Percentiles rank a stretch among this genome's conserved stretches.
Evolutionary conservation across 805 yeast species (phyloP).

Genomic region (Wickerhamiella lipophila): DNA sequence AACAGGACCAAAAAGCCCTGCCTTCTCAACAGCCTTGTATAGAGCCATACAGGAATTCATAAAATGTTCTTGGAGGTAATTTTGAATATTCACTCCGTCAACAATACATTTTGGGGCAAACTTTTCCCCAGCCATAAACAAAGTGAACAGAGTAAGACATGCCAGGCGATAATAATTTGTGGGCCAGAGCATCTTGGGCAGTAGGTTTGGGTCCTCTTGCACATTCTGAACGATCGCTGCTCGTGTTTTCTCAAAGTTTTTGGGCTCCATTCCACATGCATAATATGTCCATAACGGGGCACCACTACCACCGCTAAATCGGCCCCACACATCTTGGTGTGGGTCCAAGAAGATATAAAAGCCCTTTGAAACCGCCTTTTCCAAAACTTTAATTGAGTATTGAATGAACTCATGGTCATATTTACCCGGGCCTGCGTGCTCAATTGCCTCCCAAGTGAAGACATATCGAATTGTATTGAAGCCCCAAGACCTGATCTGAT

Average conservation of each 20-base stretch:
- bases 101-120: constrained; percentile 67
- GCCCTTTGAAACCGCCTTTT: constrained; percentile 46
- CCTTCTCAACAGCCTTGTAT: constrained; percentile 34
- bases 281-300: constrained; percentile 89
- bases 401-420: constrained; percentile 70
- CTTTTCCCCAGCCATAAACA: constrained; percentile 65
- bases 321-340: constrained; percentile 91
- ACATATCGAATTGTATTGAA: constrained; percentile 65
- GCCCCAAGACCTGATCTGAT: constrained; percentile 65
- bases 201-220: constrained; percentile 34
- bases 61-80: constrained; percentile 55
- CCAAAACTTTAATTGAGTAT: constrained; percentile 51
- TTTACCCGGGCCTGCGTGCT: constrained; percentile 72
- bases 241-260: constrained; percentile 48
- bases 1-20: constrained; percentile 39
- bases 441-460: constrained; percentile 86
- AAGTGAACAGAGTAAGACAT: constrained; percentile 66
- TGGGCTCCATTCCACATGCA: constrained; percentile 78
- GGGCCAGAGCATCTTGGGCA: constrained; percentile 87
- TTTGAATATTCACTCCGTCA: constrained; percentile 64
- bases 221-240: constrained; percentile 65
- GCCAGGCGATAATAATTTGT: constrained; percentile 73
- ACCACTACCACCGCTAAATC: constrained; percentile 81
- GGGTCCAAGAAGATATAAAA: constrained; percentile 72
- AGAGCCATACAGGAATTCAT: constrained; percentile 41